phyloP scores from a whole-genome alignment of 305 asterid genomes.

The Andrographis paniculata region DNA sequence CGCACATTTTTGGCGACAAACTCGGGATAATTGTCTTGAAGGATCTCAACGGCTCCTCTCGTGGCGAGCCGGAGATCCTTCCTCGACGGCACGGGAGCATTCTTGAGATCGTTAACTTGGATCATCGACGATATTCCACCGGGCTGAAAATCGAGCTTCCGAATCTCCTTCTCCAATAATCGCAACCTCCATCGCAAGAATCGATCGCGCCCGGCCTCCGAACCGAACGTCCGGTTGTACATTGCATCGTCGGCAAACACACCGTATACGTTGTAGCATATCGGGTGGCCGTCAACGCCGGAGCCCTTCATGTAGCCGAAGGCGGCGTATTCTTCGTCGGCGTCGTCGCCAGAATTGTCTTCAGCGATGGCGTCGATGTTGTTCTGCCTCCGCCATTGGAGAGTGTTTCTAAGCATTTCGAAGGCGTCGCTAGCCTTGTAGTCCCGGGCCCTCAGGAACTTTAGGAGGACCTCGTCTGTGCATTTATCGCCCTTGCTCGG shows the following conservation, averaged over 20 bases:
- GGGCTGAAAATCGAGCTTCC: conserved; percentile 32
- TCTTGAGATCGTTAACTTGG: conserved; percentile 41
- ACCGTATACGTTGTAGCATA: conserved; percentile 69
- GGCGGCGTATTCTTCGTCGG: conserved; percentile 34
- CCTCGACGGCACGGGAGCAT: conserved; percentile 33
- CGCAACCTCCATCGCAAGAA: conserved; percentile 48
- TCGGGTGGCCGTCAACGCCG: conserved; percentile 54
- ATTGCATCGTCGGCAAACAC: conserved; percentile 42
- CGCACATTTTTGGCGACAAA: conserved; percentile 36
- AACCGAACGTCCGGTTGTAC: conserved; percentile 42
- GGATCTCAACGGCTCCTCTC: conserved; percentile 24
- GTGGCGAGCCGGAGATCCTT: conserved; percentile 35
- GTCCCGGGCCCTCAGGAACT: conserved; percentile 52
- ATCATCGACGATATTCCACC: conserved; percentile 27
- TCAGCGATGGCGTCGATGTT: conserved; percentile 35
- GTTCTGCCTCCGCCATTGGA: conserved; percentile 48
- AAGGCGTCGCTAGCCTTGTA: conserved; percentile 44
- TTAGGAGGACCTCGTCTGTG: conserved; percentile 41
- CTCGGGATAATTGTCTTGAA: conserved; percentile 52
- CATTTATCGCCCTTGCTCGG: conserved; percentile 45
- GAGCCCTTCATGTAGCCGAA: conserved; percentile 41
- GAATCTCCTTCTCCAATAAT: conserved; percentile 34
- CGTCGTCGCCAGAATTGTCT: conserved; percentile 50
- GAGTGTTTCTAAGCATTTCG: conserved; percentile 42
- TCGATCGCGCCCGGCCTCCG: conserved; percentile 38